These are phyloP conservation scores for Anisodus tanguticus DNA, from an alignment of 257 asterid genomes.

Conservation along the genomic window DNA sequence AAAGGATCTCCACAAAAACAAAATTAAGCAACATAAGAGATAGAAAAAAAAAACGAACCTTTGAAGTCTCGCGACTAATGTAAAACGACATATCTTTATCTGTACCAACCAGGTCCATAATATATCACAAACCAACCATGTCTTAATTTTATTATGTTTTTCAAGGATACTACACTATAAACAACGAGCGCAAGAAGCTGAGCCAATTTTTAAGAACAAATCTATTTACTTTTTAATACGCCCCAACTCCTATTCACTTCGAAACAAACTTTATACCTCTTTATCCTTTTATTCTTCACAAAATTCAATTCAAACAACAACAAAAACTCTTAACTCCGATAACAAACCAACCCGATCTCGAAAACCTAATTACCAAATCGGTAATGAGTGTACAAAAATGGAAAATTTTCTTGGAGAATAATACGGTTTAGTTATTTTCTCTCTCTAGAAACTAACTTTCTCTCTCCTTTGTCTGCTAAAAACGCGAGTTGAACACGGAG, in stretches of 20 bases:
- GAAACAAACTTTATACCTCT: not conserved
- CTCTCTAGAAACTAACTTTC: not conserved
- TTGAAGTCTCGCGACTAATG: conserved; percentile 97
- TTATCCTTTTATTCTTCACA: too few relatives aligned
- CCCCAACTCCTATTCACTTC: not conserved
- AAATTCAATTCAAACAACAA: too few relatives aligned
- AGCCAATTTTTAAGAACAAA: too few relatives aligned
- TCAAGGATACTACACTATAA: too few relatives aligned
- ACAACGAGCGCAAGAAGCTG: too few relatives aligned
- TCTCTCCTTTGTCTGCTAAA: conserved; percentile 42
- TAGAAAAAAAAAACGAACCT: conserved; percentile 55
- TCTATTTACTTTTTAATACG: too few relatives aligned
- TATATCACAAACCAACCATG: conserved; percentile 56
- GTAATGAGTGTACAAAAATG: conserved; percentile 24
- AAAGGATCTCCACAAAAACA: not conserved
- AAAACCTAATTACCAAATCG: not conserved
- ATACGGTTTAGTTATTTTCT: conserved; percentile 31
- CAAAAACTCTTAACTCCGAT: too few relatives aligned
- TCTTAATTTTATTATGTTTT: too few relatives aligned
- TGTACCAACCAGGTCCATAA: conserved; percentile 56
- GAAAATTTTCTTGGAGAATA: not conserved
- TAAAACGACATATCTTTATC: conserved; percentile 83
- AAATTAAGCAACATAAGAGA: not conserved
- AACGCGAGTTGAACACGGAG: conserved; percentile 96
- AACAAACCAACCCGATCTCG: not conserved